These are phyloP conservation scores for Triticum urartu DNA, from an alignment of 176 grass and related monocot species.

Conservation along the genomic window DNA sequence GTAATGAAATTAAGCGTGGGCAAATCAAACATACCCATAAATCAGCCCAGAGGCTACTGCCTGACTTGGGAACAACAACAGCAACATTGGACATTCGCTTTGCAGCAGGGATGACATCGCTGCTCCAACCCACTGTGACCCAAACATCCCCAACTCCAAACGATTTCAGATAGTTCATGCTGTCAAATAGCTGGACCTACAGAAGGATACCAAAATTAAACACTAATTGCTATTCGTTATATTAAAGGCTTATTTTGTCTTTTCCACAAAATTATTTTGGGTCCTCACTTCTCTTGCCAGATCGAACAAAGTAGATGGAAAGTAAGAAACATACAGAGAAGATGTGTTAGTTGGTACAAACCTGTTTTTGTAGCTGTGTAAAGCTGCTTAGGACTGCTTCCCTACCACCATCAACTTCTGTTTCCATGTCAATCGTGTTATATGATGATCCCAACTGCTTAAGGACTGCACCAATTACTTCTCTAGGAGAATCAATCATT, in stretches of 20 bases:
- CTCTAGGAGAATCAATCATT: constrained; percentile 91
- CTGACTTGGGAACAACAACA: constrained; percentile 89
- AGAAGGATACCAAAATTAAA: background rate
- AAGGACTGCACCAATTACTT: constrained; percentile 86
- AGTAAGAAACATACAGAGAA: background rate
- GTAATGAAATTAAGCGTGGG: background rate
- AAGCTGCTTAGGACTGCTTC: constrained; percentile 61
- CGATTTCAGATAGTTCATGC: constrained; percentile 81
- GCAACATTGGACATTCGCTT: constrained; percentile 84
- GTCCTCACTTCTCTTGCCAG: background rate
- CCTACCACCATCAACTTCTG: constrained; percentile 68
- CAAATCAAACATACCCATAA: constrained; percentile 56
- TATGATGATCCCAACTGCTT: constrained; percentile 86
- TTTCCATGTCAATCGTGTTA: constrained; percentile 70
- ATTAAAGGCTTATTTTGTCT: background rate
- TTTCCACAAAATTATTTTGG: background rate
- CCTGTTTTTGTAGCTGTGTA: constrained; percentile 70
- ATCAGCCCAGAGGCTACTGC: constrained; percentile 89
- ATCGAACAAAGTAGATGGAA: background rate
- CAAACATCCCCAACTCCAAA: constrained; percentile 90
- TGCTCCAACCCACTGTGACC: constrained; percentile 93
- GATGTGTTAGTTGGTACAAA: constrained; percentile 22
- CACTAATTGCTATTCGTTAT: background rate
- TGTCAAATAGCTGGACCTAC: constrained; percentile 84
- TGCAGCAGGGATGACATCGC: constrained; percentile 79